Conservation (phyloP, 345 rosid genomes). For the Limnanthes douglasii region DNA sequence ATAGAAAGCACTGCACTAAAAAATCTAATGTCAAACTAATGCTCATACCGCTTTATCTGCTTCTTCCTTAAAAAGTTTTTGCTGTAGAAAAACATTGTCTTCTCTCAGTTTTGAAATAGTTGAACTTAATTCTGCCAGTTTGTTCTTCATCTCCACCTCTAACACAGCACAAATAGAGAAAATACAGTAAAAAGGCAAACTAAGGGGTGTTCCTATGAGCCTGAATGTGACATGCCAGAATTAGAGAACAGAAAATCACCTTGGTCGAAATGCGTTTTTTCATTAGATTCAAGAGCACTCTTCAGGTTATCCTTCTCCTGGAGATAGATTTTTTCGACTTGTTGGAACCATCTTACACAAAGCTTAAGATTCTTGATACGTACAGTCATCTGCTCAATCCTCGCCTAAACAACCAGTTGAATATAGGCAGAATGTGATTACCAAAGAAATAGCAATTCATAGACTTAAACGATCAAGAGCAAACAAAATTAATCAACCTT, state of each 20-base stretch:
- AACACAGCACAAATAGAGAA: slow-evolving; percentile 2
- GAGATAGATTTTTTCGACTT: slow-evolving; percentile 38
- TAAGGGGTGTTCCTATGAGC: background rate
- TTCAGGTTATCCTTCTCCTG: slow-evolving; percentile 43
- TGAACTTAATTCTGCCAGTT: no score
- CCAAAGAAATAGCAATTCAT: background rate
- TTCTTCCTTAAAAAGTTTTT: no score
- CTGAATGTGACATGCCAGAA: background rate
- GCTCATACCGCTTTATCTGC: no score
- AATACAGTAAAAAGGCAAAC: background rate
- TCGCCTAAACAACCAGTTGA: slow-evolving; percentile 26
- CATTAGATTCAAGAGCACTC: slow-evolving; percentile 34
- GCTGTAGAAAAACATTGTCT: no score
- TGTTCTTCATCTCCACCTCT: no score
- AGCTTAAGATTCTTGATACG: slow-evolving; percentile 51
- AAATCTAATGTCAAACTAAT: no score
- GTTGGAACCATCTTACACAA: slow-evolving; percentile 67
- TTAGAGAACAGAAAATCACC: slow-evolving; percentile 22
- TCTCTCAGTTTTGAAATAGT: no score
- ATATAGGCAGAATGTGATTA: background rate
- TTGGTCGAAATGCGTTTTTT: slow-evolving; percentile 32
- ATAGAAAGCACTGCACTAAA: no score
- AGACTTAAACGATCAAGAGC: background rate
- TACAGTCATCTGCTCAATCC: slow-evolving; percentile 38
- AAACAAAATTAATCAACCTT: slow-evolving; percentile 29